Conservation (phyloP, 805 yeast species). For the Blastobotrys peoriensis region DNA sequence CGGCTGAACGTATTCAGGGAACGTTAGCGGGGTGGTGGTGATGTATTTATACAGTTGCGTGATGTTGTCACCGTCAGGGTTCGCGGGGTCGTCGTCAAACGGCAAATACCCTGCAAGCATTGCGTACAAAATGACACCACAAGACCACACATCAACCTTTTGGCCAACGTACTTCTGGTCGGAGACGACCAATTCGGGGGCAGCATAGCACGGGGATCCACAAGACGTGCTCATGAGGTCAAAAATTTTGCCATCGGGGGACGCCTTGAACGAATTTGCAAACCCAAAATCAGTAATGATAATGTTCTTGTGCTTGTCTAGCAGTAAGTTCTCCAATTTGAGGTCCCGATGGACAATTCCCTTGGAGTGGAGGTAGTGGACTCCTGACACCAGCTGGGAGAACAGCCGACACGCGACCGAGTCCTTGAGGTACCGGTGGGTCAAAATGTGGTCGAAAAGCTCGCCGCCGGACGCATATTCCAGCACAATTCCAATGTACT, state of each 20-base stretch:
- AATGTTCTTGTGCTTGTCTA: conserved; percentile 82
- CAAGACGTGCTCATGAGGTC: conserved; percentile 92
- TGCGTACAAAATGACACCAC: conserved; percentile 92
- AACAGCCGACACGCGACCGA: conserved; percentile 78
- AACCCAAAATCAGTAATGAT: conserved; percentile 91
- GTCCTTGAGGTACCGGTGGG: conserved; percentile 82
- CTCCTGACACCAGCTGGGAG: conserved; percentile 92
- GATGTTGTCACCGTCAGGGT: conserved; percentile 94
- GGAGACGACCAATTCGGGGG: conserved; percentile 91
- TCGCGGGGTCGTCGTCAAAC: conserved; percentile 94
- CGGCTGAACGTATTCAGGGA: conserved; percentile 90
- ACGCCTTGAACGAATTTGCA: conserved; percentile 66
- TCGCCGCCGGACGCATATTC: conserved; percentile 99
- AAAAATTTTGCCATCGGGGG: conserved; percentile 23
- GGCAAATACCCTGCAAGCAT: conserved; percentile 97
- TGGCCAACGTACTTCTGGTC: conserved; percentile 84
- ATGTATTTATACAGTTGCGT: conserved; percentile 86
- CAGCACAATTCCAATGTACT: conserved; percentile 91
- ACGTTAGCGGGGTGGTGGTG: conserved; percentile 83
- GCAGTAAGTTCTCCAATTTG: conserved; percentile 64
- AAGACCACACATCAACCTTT: conserved; percentile 94
- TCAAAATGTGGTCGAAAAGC: conserved; percentile 84
- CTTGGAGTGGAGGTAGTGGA: conserved; percentile 77
- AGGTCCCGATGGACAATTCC: conserved; percentile 76
- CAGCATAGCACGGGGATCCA: conserved; percentile 98